Conservation (phyloP, 306 rosid species). For the Argentina anserina region DNA sequence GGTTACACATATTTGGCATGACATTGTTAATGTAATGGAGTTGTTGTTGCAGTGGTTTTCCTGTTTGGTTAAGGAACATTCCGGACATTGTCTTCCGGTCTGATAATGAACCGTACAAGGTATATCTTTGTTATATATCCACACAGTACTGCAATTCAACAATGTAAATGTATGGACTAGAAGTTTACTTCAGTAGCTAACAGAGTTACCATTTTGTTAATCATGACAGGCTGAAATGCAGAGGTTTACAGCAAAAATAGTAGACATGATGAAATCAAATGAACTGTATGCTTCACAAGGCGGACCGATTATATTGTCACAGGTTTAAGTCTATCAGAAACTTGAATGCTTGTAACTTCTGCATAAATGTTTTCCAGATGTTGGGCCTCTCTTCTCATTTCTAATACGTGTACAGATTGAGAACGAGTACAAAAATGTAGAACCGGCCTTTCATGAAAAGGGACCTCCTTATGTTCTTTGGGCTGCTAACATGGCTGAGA, state of each 20-base stretch:
- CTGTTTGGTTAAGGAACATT: constrained; percentile 73
- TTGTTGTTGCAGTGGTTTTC: constrained; percentile 59
- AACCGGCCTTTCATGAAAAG: constrained; percentile 46
- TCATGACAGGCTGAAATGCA: constrained; percentile 73
- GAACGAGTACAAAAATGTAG: constrained; percentile 65
- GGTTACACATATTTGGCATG: too few species aligned
- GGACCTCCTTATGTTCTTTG: constrained; percentile 69
- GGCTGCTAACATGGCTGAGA: constrained; percentile 84
- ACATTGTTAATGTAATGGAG: not conserved
- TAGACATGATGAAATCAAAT: constrained; percentile 66
- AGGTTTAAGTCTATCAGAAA: constrained; percentile 36
- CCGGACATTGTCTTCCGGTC: constrained; percentile 70
- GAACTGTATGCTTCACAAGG: constrained; percentile 82
- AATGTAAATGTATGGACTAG: not conserved
- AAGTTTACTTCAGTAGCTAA: not conserved
- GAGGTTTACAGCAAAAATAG: constrained; percentile 60
- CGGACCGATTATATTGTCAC: constrained; percentile 84
- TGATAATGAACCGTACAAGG: constrained; percentile 78
- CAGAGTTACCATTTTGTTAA: constrained; percentile 5
- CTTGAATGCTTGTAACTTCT: not conserved
- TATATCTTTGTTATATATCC: constrained; percentile 1
- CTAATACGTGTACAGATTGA: constrained; percentile 50
- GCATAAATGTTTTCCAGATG: not conserved
- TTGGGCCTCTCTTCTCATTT: not conserved
- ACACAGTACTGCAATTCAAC: not conserved